A percentile compares a stretch with the other conserved stretches of the same genome.
Conservation (phyloP, 495 filamentous ascomycete species). For the Ramalina intermedia region DNA sequence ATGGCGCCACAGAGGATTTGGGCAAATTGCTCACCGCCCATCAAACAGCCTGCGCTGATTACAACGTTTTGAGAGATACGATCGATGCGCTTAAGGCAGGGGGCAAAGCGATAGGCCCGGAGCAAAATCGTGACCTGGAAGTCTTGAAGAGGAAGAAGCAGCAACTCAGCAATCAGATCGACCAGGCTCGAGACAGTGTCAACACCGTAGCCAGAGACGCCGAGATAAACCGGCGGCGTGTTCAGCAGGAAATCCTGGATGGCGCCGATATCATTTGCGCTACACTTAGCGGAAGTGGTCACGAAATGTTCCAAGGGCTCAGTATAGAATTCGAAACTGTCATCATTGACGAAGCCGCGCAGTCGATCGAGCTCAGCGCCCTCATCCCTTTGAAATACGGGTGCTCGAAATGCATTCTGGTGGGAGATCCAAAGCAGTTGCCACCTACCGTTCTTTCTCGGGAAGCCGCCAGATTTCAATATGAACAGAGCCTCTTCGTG, state of each 20-base stretch:
- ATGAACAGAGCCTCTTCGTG: slow-evolving; percentile 96
- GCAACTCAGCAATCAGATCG: slow-evolving; percentile 63
- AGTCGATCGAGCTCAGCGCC: slow-evolving; percentile 93
- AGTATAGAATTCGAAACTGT: slow-evolving; percentile 97
- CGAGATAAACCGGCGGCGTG: slow-evolving; percentile 69
- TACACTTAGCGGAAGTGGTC: slow-evolving; percentile 86
- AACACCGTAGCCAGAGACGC: slow-evolving; percentile 59
- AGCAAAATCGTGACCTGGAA: slow-evolving; percentile 65
- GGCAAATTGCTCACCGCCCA: slow-evolving; percentile 74
- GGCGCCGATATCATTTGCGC: slow-evolving; percentile 86
- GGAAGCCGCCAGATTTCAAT: slow-evolving; percentile 82
- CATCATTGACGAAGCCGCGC: slow-evolving; percentile 94
- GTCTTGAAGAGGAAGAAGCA: slow-evolving; percentile 58
- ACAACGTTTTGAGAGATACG: slow-evolving; percentile 48
- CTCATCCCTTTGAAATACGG: slow-evolving; percentile 96
- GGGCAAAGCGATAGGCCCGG: slow-evolving; percentile 42
- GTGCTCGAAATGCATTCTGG: slow-evolving; percentile 89
- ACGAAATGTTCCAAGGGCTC: slow-evolving; percentile 91
- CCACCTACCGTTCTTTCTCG: slow-evolving; percentile 91
- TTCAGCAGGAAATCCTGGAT: slow-evolving; percentile 84
- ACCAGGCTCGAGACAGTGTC: slow-evolving; percentile 70
- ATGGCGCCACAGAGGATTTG: slow-evolving; percentile 36
- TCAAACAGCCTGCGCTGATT: slow-evolving; percentile 53
- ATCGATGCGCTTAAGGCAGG: slow-evolving; percentile 56
- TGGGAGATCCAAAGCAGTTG: slow-evolving; percentile 93